These are phyloP conservation scores for Dendrocalamus latiflorus DNA, from an alignment of 202 grass and related monocot genomes.

Conservation along the genomic window DNA sequence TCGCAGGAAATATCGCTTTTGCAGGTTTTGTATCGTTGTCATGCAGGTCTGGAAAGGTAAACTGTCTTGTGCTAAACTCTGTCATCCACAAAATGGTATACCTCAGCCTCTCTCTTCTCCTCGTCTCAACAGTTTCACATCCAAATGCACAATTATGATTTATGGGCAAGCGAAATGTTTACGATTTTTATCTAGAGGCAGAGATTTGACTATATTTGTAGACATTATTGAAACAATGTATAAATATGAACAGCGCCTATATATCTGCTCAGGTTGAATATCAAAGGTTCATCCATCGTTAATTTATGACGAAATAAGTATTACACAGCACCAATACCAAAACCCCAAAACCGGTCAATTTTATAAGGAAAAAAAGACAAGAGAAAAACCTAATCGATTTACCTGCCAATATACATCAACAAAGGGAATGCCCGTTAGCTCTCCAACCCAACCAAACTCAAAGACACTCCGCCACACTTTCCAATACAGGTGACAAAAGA, in stretches of 20 bases:
- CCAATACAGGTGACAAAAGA: neutral
- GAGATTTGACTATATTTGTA: too few relatives aligned
- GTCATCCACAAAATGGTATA: neutral
- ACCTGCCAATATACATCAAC: slow-evolving; percentile 27
- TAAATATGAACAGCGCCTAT: neutral
- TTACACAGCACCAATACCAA: neutral
- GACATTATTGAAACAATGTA: too few relatives aligned
- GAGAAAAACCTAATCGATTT: neutral
- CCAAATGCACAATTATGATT: neutral
- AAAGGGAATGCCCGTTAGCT: neutral
- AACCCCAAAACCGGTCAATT: neutral
- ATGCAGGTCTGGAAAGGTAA: too few relatives aligned
- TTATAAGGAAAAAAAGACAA: neutral
- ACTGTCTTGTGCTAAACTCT: too few relatives aligned
- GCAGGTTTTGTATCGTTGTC: too few relatives aligned
- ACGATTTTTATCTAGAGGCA: neutral
- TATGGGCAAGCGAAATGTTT: neutral
- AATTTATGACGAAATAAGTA: neutral
- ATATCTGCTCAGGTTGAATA: neutral
- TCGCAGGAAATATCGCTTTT: too few relatives aligned
- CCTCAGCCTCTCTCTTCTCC: neutral
- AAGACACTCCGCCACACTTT: neutral
- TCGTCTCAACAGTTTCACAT: neutral
- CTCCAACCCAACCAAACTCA: neutral
- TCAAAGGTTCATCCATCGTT: neutral